Evolutionary conservation across 345 rosid species (phyloP).

Genomic region (Psidium guajava): DNA sequence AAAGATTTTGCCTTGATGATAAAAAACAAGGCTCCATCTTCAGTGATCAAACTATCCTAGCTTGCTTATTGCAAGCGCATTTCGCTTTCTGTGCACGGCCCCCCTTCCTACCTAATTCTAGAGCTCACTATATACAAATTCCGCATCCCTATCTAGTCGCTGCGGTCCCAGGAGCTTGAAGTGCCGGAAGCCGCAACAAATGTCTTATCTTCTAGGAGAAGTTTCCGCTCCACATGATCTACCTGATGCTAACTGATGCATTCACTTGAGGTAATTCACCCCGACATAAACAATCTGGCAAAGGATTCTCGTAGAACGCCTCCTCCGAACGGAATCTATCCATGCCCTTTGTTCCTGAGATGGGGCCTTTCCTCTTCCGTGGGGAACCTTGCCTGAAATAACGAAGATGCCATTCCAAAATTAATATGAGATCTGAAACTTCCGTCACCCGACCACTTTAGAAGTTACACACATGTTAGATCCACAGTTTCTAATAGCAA

Average conservation of each 20-base stretch:
- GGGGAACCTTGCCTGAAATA: conserved; percentile 74
- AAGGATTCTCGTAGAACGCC: conserved; percentile 77
- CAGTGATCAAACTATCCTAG: neutral
- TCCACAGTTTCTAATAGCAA: neutral
- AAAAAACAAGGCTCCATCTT: neutral
- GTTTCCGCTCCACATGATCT: neutral
- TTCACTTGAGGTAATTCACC: conserved; percentile 1
- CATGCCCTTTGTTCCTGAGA: conserved; percentile 72
- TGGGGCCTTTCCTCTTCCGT: conserved; percentile 78
- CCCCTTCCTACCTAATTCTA: neutral
- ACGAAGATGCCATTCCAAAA: neutral
- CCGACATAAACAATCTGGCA: conserved; percentile 85
- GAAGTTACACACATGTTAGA: neutral
- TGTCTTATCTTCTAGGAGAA: neutral
- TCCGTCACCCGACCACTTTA: neutral
- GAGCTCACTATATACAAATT: neutral
- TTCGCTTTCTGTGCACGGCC: neutral
- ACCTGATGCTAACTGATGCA: neutral
- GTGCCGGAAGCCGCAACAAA: neutral
- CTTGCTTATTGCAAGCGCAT: neutral
- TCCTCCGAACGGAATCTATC: conserved; percentile 88
- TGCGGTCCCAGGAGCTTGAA: neutral
- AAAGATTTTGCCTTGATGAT: neutral
- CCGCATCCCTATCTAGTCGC: neutral
- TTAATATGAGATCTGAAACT: neutral